A percentile compares a stretch with the other conserved stretches of the same genome.
These are phyloP conservation scores for Wallacemonas sp. DNA, from an alignment of 208 protist species.

Conservation along the genomic window DNA sequence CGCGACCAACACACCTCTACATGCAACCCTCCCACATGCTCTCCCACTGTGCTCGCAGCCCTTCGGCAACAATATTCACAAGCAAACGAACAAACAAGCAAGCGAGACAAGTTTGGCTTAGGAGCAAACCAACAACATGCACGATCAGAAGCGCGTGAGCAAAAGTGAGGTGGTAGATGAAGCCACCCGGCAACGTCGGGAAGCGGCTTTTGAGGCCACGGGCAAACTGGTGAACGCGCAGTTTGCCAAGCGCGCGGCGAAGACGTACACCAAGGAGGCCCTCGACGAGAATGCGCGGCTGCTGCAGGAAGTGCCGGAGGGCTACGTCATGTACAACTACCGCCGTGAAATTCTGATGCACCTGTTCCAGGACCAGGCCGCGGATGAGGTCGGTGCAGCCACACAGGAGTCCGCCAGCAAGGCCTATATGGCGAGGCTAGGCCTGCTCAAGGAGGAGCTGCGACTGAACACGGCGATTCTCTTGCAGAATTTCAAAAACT, in stretches of 20 bases:
- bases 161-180: conserved; percentile 11
- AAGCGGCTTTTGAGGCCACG: conserved; percentile 39
- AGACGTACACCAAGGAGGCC: conserved; percentile 31
- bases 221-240: conserved; percentile 47
- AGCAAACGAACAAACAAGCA: too few species aligned
- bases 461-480: conserved; percentile 66
- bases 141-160: conserved; percentile 22
- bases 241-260: conserved; percentile 25
- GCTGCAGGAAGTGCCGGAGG: conserved; percentile 69
- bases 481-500: conserved; percentile 79
- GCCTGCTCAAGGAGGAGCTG: conserved; percentile 58
- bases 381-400: not conserved
- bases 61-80: too few species aligned
- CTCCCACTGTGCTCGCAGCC: too few species aligned
- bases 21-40: too few species aligned
- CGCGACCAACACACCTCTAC: too few species aligned
- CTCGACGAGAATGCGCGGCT: conserved; percentile 45
- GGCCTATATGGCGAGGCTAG: conserved; percentile 16
- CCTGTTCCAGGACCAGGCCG: conserved; percentile 17
- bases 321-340: conserved; percentile 87
- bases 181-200: conserved; percentile 20
- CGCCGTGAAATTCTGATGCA: conserved; percentile 41
- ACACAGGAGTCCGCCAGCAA: too few species aligned
- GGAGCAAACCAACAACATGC: conserved; percentile 12
- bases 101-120: not conserved